Evolutionary conservation across 2,329 filamentous ascomycete genomes (phyloP), one percentile per base, ranked within the genome.

Genomic region (Exserohilum turcica): DNA sequence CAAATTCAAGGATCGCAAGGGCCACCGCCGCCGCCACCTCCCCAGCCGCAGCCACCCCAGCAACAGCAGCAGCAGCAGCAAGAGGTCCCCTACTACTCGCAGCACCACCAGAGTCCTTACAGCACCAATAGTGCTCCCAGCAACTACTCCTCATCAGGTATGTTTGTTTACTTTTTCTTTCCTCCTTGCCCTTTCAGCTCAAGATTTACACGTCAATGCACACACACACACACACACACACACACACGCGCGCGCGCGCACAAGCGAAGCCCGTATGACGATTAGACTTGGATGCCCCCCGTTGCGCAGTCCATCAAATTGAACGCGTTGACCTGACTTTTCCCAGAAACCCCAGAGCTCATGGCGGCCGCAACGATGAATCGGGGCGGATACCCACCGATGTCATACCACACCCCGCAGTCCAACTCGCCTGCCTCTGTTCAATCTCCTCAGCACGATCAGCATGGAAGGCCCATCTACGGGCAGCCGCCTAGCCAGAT

Each of bases 361-460:
- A 88, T 88, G 86, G 85, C 86, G 59, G 80, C 84, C 64, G 82
- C 85, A 64, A 84, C 84, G 61, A 86, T 88, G 82, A 85, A 85
- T 73, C 82, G 85, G 65, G 76, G 83, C 59, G 67, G 65, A 16
- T 96, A 95, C 74, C 92, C 92, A 65, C 91, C 91, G 56, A 96
- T 96, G 72, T 68, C 67, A 18, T 97, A 97, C 74, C 91, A 97
- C 76, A 95, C 92, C 15, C 92, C 92, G 49, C 92, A 97, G 78
- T 96, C 92, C 51, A 96, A 93, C 76, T 96, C 93, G 49, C 93
- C 93, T 43, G 91, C 91, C 33, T 96, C 92, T 44, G 92, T 97
- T 66, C 90, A 92, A 59, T 97, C 93, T 29, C 88, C 91, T 18
- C 91, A 92, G 52, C 92, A 96, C 76, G 93, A 97, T 71, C 91